Conservation (phyloP, 257 asterid genomes). For the Paraleonurus japonicus region DNA sequence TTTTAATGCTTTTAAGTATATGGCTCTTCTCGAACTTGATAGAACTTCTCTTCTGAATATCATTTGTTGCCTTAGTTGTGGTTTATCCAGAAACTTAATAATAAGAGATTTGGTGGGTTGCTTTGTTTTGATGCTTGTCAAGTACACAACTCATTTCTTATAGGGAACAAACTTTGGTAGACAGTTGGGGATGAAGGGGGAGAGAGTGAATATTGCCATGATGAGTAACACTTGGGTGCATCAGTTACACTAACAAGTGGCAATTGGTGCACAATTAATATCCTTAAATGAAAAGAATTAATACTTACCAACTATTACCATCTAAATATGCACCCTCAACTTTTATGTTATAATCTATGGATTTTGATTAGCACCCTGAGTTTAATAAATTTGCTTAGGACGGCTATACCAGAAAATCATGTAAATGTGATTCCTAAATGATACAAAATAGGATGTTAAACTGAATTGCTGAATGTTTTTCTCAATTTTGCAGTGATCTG, state of each 20-base stretch:
- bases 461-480: background rate
- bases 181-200: too few species aligned
- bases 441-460: background rate
- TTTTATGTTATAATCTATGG: background rate
- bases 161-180: background rate
- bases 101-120: background rate
- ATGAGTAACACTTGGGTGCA: too few species aligned
- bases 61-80: background rate
- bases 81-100: background rate
- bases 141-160: background rate
- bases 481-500: conserved; percentile 32
- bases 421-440: background rate
- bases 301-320: too few species aligned
- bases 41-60: background rate
- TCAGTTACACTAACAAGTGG: too few species aligned
- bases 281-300: too few species aligned
- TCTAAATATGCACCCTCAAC: too few species aligned
- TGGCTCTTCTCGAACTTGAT: background rate
- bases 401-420: background rate
- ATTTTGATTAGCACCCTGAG: background rate
- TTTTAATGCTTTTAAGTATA: background rate
- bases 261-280: too few species aligned
- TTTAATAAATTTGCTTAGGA: background rate
- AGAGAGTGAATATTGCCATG: background rate
- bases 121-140: background rate